phyloP scores from a whole-genome alignment of 2,329 filamentous ascomycete genomes.

The Orbilia oligospora region DNA sequence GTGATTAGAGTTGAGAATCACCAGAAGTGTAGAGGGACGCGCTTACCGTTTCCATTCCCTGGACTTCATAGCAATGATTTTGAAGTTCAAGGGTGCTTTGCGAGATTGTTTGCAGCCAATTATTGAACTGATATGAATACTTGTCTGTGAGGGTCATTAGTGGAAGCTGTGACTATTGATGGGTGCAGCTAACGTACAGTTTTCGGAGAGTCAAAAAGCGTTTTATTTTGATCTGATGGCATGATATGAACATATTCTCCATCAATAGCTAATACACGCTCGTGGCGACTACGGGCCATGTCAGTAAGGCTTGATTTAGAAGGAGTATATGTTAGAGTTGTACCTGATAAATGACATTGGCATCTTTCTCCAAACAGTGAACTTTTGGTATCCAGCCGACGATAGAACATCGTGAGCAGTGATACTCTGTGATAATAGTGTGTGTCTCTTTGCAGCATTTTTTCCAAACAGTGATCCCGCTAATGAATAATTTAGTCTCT shows the following conservation, averaged over 20 bases:
- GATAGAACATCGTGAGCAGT: conserved; percentile 61
- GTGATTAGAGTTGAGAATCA: not conserved
- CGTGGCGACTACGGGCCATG: conserved; percentile 67
- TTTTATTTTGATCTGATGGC: conserved; percentile 78
- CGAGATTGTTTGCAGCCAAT: conserved; percentile 85
- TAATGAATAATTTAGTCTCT: conserved; percentile 19
- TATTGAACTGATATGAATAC: conserved; percentile 85
- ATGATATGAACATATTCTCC: conserved; percentile 90
- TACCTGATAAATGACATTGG: conserved; percentile 79
- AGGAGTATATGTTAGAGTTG: not conserved
- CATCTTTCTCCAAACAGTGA: conserved; percentile 85
- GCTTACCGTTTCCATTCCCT: conserved; percentile 61
- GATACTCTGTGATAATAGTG: conserved; percentile 48
- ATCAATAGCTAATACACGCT: conserved; percentile 83
- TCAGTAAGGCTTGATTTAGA: not conserved
- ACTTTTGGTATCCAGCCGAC: conserved; percentile 75
- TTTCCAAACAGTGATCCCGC: conserved; percentile 54
- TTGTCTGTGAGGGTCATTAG: conserved; percentile 69
- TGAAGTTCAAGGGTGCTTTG: conserved; percentile 84
- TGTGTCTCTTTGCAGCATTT: conserved; percentile 38
- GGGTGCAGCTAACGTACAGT: conserved; percentile 67
- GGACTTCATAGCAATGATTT: conserved; percentile 67
- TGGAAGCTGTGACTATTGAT: not conserved
- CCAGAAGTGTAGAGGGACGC: not conserved
- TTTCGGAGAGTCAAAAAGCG: conserved; percentile 77